These are phyloP conservation scores for Peronospora farinosa DNA, from an alignment of 352 stramenopile genomes.

Conservation along the genomic window DNA sequence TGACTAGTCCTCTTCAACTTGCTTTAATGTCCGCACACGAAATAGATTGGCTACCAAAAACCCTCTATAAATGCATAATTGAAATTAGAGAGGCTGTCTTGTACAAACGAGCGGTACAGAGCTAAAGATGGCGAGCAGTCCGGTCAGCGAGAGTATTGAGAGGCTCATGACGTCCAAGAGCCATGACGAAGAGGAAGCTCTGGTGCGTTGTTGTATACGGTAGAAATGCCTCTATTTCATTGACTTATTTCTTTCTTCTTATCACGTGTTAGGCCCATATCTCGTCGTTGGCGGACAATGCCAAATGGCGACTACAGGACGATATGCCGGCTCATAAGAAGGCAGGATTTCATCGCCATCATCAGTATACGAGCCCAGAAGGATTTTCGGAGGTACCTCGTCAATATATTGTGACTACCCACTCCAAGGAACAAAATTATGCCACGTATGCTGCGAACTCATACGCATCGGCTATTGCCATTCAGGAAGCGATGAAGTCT, in stretches of 20 bases:
- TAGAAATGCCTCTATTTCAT: background rate
- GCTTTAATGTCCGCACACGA: constrained; percentile 17
- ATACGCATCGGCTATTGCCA: constrained; percentile 77
- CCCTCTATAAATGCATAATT: constrained; percentile 8
- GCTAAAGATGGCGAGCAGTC: constrained; percentile 52
- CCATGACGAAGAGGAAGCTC: constrained; percentile 37
- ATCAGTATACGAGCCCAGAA: constrained; percentile 55
- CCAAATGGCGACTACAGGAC: constrained; percentile 65
- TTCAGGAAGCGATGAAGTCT: constrained; percentile 72
- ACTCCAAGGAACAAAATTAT: constrained; percentile 64
- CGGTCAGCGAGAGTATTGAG: constrained; percentile 55
- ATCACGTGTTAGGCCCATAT: constrained; percentile 37
- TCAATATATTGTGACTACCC: constrained; percentile 63
- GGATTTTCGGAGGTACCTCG: constrained; percentile 70
- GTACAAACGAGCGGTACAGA: constrained; percentile 21
- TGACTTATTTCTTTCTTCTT: background rate
- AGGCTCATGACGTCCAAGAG: constrained; percentile 61
- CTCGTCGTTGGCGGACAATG: constrained; percentile 39
- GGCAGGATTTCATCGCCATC: constrained; percentile 55
- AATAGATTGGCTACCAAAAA: constrained; percentile 17
- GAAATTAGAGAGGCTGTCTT: background rate
- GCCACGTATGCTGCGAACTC: constrained; percentile 82
- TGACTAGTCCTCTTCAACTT: constrained; percentile 23
- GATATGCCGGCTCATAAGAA: constrained; percentile 45
- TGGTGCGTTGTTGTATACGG: constrained; percentile 29